Conservation (phyloP, 345 rosid species). For the Gossypium ekmanianum region DNA sequence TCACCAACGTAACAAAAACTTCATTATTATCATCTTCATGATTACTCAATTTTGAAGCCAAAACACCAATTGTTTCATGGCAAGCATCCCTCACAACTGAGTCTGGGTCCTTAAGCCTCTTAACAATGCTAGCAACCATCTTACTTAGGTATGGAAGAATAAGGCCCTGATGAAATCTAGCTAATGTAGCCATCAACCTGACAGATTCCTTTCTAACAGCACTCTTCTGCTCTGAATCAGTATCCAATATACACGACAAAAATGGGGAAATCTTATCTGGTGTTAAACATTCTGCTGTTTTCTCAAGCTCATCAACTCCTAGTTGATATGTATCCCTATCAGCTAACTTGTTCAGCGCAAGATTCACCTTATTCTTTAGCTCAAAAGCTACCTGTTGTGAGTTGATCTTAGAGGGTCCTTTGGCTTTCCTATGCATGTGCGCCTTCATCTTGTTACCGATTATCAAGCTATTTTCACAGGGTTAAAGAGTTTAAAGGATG, state of each 20-base stretch:
- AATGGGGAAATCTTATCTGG: slow-evolving; percentile 60
- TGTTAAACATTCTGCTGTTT: slow-evolving; percentile 48
- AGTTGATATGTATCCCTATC: slow-evolving; percentile 86
- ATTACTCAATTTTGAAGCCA: slow-evolving; percentile 55
- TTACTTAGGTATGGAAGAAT: slow-evolving; percentile 50
- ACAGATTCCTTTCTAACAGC: slow-evolving; percentile 70
- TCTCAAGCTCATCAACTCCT: slow-evolving; percentile 79
- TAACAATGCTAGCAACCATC: slow-evolving; percentile 73
- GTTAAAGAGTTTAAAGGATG: background rate
- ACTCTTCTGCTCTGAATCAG: slow-evolving; percentile 67
- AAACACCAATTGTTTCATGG: slow-evolving; percentile 63
- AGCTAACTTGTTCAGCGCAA: slow-evolving; percentile 75
- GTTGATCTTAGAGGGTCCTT: slow-evolving; percentile 43
- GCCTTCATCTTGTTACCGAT: slow-evolving; percentile 38
- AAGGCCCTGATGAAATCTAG: slow-evolving; percentile 45
- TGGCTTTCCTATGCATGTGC: slow-evolving; percentile 33
- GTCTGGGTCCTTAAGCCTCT: slow-evolving; percentile 86
- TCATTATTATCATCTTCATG: slow-evolving; percentile 38
- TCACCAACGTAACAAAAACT: slow-evolving; percentile 59
- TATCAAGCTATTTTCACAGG: background rate
- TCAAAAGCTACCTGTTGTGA: slow-evolving; percentile 53
- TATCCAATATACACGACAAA: slow-evolving; percentile 73
- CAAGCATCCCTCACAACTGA: slow-evolving; percentile 88
- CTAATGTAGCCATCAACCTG: slow-evolving; percentile 60
- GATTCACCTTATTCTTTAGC: slow-evolving; percentile 66